Base-by-base conservation (phyloP, 2,329 filamentous ascomycete species). In the Diaporthe humulicola region DNA sequence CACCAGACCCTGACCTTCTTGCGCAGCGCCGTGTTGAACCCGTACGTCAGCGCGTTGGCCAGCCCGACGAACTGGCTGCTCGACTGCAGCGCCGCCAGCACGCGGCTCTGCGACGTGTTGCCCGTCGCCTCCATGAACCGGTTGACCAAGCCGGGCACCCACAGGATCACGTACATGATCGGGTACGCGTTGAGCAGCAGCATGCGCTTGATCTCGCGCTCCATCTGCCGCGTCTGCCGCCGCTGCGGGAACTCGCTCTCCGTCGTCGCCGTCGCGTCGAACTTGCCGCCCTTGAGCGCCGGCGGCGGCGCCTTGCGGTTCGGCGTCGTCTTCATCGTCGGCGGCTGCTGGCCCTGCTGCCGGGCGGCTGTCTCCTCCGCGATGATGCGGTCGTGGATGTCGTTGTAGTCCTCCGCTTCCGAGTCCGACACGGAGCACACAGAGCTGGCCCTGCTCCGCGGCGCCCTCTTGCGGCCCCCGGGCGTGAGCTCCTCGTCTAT, bases 101-200 rank as follows among this genome's bases (percentile, higher is more conserved):
- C 60, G 36, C 71, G 45, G 60, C 71, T 69, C 48, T 73, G 40
- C 4, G 42, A 45, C 3, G 36, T 56, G 14, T 77, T 66, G 19
- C 77, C 82, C 2, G 79, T 78, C 36, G 77, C 79, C 76, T 83
- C 82, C 54, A 78, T 78, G 54, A 82, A 69, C 38, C 82, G 80
- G 77, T 84, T 85, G 48, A 78, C 74, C 71, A 85, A 80, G 8
- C 83, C 84, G 0, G 83, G 84, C 9, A 85, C 79, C 83, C 81
- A 85, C n/a, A 85, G 80, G 7, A 84, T 61, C 57, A 85, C 80
- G 77, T 83, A 84, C 50, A 79, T 79, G 58, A 83, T 81, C 0
- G 83, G 83, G 66, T 85, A 85, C 2, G 81, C 83, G 71, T 84
- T 84, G 67, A 85, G 77, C 10, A 84, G 76, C 28, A 85, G 78